phyloP scores from a whole-genome alignment of 2,329 filamentous ascomycete species.

The Xylariales sp. region DNA sequence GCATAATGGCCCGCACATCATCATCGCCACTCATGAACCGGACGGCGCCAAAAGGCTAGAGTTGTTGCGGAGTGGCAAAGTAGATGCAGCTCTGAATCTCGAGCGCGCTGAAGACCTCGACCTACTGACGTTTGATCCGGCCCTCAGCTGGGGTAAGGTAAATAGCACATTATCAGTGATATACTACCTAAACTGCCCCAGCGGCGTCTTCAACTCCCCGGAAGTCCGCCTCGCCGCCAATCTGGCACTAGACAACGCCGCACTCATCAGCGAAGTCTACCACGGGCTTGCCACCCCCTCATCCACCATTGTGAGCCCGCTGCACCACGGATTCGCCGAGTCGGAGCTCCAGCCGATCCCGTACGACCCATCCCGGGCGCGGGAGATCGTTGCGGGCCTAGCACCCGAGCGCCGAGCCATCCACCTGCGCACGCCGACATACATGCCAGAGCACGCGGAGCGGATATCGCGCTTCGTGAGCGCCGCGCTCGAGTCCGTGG shows the following conservation, averaged over 20 bases:
- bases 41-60: no score
- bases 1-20: no score
- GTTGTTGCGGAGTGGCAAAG: no score
- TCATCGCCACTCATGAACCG: no score
- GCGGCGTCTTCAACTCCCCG: constrained; percentile 3
- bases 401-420: background rate
- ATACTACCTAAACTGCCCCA: constrained; percentile 5
- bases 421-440: constrained; percentile 1
- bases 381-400: background rate
- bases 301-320: constrained; percentile 2
- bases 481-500: background rate
- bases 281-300: constrained; percentile 1
- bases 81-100: constrained; percentile 4
- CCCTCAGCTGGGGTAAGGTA: background rate
- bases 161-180: constrained; percentile 5
- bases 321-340: constrained; percentile 1
- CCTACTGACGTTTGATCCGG: background rate
- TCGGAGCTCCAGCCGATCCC: constrained; percentile 2
- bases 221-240: constrained; percentile 5
- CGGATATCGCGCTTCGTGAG: background rate
- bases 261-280: constrained; percentile 1
- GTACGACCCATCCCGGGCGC: constrained; percentile 1
- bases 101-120: constrained; percentile 1
- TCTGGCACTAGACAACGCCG: constrained; percentile 1
- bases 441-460: constrained; percentile 6